phyloP scores from a whole-genome alignment of 129 eudicot species.

The Helianthus tuberosus region DNA sequence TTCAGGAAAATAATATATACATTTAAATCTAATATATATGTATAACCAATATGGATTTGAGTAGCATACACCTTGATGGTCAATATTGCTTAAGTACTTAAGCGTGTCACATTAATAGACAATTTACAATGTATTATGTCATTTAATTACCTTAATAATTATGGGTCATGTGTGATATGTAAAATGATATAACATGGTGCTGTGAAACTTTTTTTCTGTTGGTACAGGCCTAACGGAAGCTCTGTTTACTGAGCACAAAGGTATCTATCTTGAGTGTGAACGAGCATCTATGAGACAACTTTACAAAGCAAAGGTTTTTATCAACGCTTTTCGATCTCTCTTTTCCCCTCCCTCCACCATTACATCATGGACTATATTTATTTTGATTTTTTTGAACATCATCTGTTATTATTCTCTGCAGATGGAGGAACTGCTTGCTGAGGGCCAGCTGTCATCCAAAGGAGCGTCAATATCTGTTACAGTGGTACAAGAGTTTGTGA shows the following conservation, averaged over 20 bases:
- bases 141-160: not conserved
- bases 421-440: conserved; percentile 91
- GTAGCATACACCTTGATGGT: not conserved
- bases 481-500: conserved; percentile 89
- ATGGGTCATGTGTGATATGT: not conserved
- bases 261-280: conserved; percentile 77
- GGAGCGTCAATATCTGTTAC: conserved; percentile 90
- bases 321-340: conserved; percentile 10
- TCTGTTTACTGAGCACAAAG: conserved; percentile 79
- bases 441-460: conserved; percentile 67
- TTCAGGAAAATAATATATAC: not conserved
- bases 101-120: no score
- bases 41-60: no score
- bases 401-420: conserved; percentile 28
- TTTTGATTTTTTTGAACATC: not conserved
- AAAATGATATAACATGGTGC: conserved; percentile 8
- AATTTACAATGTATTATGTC: no score
- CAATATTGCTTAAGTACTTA: not conserved
- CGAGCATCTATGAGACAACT: conserved; percentile 83
- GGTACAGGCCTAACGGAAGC: conserved; percentile 85
- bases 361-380: not conserved
- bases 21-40: no score
- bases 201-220: conserved; percentile 5
- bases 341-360: not conserved
- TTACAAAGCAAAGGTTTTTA: conserved; percentile 73